phyloP scores from a whole-genome alignment of 352 stramenopile species.

The Phytophthora podocarpi region DNA sequence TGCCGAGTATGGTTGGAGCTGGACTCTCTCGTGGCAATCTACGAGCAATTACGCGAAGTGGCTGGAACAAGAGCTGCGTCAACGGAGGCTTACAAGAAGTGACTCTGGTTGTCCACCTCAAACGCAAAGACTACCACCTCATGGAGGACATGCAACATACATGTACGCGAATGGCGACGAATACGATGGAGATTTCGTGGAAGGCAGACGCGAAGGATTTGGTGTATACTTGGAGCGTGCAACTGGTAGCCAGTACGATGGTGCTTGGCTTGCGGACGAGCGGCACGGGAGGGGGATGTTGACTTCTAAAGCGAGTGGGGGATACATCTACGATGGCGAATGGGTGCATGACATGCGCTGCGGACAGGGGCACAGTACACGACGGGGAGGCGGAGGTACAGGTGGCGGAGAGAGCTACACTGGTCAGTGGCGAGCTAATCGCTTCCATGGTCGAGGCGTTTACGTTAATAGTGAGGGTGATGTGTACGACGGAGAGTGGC shows the following conservation, averaged over 20 bases:
- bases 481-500: conserved; percentile 77
- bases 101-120: conserved; percentile 27
- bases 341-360: conserved; percentile 76
- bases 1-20: conserved; percentile 61
- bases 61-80: conserved; percentile 28
- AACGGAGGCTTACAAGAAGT: conserved; percentile 14
- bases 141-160: conserved; percentile 53
- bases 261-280: conserved; percentile 65
- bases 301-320: conserved; percentile 51
- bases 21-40: conserved; percentile 66
- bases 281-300: conserved; percentile 78
- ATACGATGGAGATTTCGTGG: conserved; percentile 76
- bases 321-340: conserved; percentile 82
- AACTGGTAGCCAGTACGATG: conserved; percentile 83
- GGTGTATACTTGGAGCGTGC: conserved; percentile 77
- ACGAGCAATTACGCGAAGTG: conserved; percentile 70
- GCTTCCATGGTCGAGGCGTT: conserved; percentile 67
- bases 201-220: conserved; percentile 72
- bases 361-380: conserved; percentile 71
- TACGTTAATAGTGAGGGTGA: conserved; percentile 67
- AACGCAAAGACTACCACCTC: conserved; percentile 38
- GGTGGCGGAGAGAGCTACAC: conserved; percentile 66
- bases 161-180: conserved; percentile 77
- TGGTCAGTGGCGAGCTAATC: conserved; percentile 66
- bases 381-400: conserved; percentile 49